These are phyloP conservation scores for Fusarium vanettenii DNA, from an alignment of 2,329 filamentous ascomycete species.

Conservation along the genomic window DNA sequence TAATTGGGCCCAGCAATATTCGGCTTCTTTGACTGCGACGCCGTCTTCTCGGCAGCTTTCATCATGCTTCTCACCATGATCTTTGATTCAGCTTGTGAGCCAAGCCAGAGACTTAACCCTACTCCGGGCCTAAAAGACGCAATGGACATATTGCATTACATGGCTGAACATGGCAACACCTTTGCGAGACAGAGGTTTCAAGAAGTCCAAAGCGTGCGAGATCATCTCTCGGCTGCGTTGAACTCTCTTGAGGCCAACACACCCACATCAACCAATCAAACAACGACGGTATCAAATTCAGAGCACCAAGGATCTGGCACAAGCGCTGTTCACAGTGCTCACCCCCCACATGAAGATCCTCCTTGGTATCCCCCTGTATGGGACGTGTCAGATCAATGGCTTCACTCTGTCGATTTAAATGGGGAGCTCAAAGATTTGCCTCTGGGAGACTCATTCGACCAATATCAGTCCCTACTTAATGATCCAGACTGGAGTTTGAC, in stretches of 20 bases:
- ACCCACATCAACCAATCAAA: background rate
- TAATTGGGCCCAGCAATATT: background rate
- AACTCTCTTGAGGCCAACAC: background rate
- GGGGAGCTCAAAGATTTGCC: background rate
- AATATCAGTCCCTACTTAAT: slow-evolving; percentile 4
- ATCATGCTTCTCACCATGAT: background rate
- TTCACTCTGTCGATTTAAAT: background rate
- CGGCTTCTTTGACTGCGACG: background rate
- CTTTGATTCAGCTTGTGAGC: background rate
- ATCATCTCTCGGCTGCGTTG: background rate
- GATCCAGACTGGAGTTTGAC: slow-evolving; percentile 4
- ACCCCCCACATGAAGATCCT: background rate
- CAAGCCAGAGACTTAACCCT: background rate
- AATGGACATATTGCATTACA: background rate
- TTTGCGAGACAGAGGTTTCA: background rate
- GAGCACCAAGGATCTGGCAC: background rate
- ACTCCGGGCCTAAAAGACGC: background rate
- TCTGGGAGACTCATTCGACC: background rate
- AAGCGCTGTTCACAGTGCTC: background rate
- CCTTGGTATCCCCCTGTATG: background rate
- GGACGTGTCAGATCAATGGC: slow-evolving; percentile 1
- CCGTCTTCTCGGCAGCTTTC: background rate
- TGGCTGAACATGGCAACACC: background rate
- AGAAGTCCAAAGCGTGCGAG: background rate
- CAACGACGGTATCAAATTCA: background rate